Base-by-base conservation (phyloP, 2,329 filamentous ascomycete species). In the Byssothecium circinans region DNA sequence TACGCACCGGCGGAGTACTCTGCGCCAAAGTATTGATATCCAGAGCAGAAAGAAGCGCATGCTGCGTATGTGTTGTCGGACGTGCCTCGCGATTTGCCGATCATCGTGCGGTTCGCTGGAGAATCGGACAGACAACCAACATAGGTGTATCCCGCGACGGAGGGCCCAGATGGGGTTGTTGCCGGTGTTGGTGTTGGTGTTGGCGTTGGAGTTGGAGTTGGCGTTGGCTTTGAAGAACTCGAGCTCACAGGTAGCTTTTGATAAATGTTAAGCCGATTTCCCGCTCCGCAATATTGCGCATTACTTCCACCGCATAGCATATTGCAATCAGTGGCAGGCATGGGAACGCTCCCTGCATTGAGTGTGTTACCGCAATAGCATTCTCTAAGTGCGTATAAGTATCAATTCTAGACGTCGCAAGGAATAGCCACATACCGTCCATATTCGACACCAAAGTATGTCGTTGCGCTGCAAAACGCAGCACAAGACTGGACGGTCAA, bases 361-460 rank as follows among this genome's bases (percentile, higher is more conserved):
- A 62, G 37, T n/a, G 32, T 49, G 5, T 51, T 35, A 20, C 61
- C 63, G 33, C 64, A 68, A 38, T 61, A 62, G 35, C 57, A 58
- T 38, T 60, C 57, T 12, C 46, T 37, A 17, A 8, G 43, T 25
- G 19, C 20, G 18, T 14, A 14, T 32, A 14, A 29, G 19, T 38
- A 18, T 22, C 23, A 6, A 2, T 0, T 14, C 3, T 11, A 15
- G 23, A 19, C 2, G 30, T 8, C 8, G 27, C n/a, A 12, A 8
- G n/a, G 15, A 25, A 3, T 7, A 15, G 15, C 6, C 10, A 49
- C 51, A 44, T 48, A 54, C 52, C 43, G 23, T 20, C 58, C 50
- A 29, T 56, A 60, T 22, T 64, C 61, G n/a, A 74, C 54, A 34
- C 74, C 75, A 27, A 73, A 74, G 52, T 72, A 74, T 0, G 40